phyloP scores from a whole-genome alignment of 371 early-diverging fungal species.

The Chytridium lagenaria region DNA sequence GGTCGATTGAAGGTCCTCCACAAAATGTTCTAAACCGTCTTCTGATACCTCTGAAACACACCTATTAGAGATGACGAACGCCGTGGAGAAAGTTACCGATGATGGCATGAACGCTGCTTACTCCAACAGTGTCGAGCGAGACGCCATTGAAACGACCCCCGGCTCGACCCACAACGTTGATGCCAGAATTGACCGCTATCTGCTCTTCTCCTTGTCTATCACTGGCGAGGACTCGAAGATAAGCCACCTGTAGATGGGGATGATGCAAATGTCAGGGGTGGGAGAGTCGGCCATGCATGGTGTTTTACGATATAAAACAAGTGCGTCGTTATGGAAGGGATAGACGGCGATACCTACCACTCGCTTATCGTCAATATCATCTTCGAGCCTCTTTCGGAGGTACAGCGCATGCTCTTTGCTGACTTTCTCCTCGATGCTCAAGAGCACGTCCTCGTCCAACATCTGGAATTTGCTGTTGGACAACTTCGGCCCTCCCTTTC shows the following conservation, averaged over 20 bases:
- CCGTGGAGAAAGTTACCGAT: conserved; percentile 36
- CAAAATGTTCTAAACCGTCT: conserved; percentile 44
- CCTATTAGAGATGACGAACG: not conserved
- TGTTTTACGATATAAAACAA: no score
- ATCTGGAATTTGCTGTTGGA: no score
- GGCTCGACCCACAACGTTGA: conserved; percentile 37
- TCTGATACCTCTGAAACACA: conserved; percentile 38
- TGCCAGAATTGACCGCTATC: conserved; percentile 26
- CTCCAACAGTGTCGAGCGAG: conserved; percentile 26
- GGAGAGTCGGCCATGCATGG: no score
- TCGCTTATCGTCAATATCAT: conserved; percentile 27
- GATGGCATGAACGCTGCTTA: conserved; percentile 41
- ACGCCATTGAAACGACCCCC: conserved; percentile 16
- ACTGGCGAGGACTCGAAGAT: not conserved
- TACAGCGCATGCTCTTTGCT: not conserved
- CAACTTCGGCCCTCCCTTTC: no score
- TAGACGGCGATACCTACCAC: no score
- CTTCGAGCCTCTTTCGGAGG: not conserved
- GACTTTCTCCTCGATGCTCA: conserved; percentile 11
- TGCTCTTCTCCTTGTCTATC: not conserved
- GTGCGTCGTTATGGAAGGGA: no score
- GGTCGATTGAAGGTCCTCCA: conserved; percentile 52
- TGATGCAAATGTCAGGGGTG: no score
- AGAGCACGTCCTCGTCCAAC: conserved; percentile 6
- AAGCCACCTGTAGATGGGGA: not conserved